A percentile compares a stretch with the other conserved stretches of the same genome.
phyloP scores from a whole-genome alignment of 31 red algal genomes.

The Odonthalia washingtoniensis region DNA sequence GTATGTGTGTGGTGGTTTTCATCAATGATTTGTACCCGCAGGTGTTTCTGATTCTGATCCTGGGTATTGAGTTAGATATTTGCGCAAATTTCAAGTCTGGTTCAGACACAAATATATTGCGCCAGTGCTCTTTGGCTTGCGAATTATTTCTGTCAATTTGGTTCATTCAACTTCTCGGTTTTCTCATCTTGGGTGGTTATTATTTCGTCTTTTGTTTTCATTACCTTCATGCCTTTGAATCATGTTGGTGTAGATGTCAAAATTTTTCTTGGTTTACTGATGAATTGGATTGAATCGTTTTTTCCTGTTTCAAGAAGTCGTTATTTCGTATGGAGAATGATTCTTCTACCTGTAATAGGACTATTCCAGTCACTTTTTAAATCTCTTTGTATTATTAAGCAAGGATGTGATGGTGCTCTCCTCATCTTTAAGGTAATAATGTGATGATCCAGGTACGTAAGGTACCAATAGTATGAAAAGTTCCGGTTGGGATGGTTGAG shows the following conservation, averaged over 20 bases:
- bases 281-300: neutral
- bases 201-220: neutral
- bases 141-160: neutral
- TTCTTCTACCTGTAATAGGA: conserved; percentile 16
- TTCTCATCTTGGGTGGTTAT: neutral
- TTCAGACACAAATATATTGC: neutral
- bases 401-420: neutral
- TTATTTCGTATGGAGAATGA: neutral
- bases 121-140: neutral
- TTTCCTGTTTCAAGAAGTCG: neutral
- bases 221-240: neutral
- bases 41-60: too few species aligned
- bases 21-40: neutral
- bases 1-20: neutral
- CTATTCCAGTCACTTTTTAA: neutral
- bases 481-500: too few species aligned
- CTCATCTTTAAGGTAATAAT: neutral
- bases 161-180: neutral
- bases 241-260: neutral
- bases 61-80: neutral
- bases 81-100: neutral
- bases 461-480: too few species aligned
- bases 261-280: neutral
- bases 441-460: conserved; percentile 14
- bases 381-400: neutral